phyloP scores from a whole-genome alignment of 2,329 filamentous ascomycete genomes.

The Karstenula rhodostoma region DNA sequence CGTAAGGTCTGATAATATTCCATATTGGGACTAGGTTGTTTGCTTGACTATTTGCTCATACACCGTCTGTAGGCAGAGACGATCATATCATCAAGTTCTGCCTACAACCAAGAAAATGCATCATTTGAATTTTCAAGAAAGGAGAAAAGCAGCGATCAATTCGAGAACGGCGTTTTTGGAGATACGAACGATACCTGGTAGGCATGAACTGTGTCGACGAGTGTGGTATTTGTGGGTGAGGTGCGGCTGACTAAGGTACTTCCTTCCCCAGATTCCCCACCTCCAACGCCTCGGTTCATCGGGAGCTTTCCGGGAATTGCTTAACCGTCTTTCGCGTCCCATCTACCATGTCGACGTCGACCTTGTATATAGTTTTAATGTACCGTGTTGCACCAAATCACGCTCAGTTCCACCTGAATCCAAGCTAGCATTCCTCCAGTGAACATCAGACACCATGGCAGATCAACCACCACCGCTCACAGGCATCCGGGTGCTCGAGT shows the following conservation, averaged over 20 bases:
- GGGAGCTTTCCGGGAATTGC: conserved; percentile 34
- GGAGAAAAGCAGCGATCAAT: too few species aligned
- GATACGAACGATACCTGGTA: too few species aligned
- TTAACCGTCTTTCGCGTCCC: conserved; percentile 34
- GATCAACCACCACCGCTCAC: conserved; percentile 59
- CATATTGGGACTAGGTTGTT: too few species aligned
- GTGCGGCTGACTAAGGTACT: conserved; percentile 3
- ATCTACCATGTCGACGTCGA: conserved; percentile 41
- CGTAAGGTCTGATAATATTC: too few species aligned
- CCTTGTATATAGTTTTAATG: conserved; percentile 28
- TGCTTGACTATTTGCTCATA: too few species aligned
- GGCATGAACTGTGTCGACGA: too few species aligned
- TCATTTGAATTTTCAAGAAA: too few species aligned
- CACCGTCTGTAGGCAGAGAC: too few species aligned
- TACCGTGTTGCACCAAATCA: conserved; percentile 9
- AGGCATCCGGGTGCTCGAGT: conserved; percentile 69
- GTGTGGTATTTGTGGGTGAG: too few species aligned
- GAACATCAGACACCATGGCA: conserved; percentile 29
- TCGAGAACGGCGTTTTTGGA: too few species aligned
- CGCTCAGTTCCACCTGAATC: background rate
- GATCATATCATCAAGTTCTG: too few species aligned
- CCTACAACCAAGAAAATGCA: too few species aligned
- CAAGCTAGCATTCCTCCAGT: background rate
- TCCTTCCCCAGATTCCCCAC: conserved; percentile 17
- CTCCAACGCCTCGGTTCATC: conserved; percentile 39